Evolutionary conservation across 345 rosid genomes (phyloP).

Genomic region (Gossypium australe): DNA sequence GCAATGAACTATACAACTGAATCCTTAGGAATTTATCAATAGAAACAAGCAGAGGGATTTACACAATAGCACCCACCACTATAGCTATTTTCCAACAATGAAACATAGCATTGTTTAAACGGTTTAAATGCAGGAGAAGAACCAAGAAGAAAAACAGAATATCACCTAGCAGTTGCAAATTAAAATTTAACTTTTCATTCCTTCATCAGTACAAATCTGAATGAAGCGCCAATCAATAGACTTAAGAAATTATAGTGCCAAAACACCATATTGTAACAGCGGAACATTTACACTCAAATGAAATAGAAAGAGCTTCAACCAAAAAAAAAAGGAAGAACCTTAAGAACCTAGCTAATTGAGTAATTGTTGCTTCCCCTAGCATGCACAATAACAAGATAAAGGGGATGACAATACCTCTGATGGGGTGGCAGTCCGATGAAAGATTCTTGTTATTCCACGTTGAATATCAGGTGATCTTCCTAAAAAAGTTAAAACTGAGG

Average conservation of each 20-base stretch:
- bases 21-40: constrained; percentile 27
- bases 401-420: constrained; percentile 52
- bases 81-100: neutral
- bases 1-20: constrained; percentile 65
- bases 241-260: neutral
- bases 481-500: constrained; percentile 65
- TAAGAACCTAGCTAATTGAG: neutral
- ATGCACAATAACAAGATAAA: constrained; percentile 11
- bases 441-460: constrained; percentile 95
- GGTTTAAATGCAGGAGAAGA: neutral
- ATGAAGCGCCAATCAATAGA: neutral
- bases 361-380: neutral
- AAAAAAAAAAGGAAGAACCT: neutral
- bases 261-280: constrained; percentile 1
- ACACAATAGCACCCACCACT: neutral
- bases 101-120: neutral
- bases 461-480: constrained; percentile 82
- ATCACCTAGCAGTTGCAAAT: neutral
- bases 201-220: neutral
- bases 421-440: constrained; percentile 83
- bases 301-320: neutral
- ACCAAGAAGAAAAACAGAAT: neutral
- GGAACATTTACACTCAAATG: neutral
- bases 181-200: neutral
- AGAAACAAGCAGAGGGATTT: constrained; percentile 10